A percentile compares a stretch with the other conserved stretches of the same genome.
phyloP scores from a whole-genome alignment of 306 rosid species.

The Senna tora region DNA sequence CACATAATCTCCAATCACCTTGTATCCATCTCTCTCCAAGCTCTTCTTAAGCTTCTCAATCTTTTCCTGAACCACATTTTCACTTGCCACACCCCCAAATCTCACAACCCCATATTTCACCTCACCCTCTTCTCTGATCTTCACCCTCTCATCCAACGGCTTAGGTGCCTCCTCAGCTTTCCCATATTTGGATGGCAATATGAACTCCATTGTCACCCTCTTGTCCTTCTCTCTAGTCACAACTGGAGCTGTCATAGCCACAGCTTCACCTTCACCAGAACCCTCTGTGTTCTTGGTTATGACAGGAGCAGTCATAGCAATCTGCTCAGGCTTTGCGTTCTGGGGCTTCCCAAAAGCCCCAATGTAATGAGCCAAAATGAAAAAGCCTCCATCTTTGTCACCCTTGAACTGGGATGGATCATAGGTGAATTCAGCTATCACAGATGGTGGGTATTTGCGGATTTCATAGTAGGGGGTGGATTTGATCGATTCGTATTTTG shows the following conservation, averaged over 20 bases:
- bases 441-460: conserved; percentile 62
- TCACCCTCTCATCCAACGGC: conserved; percentile 85
- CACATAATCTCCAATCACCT: conserved; percentile 65
- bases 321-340: conserved; percentile 72
- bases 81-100: conserved; percentile 68
- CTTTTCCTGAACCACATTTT: conserved; percentile 63
- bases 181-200: conserved; percentile 60
- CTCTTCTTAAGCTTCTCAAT: conserved; percentile 60
- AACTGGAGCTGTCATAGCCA: conserved; percentile 85
- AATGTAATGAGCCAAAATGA: conserved; percentile 71
- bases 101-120: conserved; percentile 76
- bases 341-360: conserved; percentile 80
- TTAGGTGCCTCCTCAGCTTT: conserved; percentile 81
- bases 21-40: conserved; percentile 81
- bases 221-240: conserved; percentile 56
- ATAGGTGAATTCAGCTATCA: conserved; percentile 76
- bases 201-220: conserved; percentile 73
- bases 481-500: conserved; percentile 55
- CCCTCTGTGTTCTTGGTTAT: conserved; percentile 49
- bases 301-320: conserved; percentile 88
- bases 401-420: conserved; percentile 79
- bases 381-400: conserved; percentile 81
- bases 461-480: conserved; percentile 69
- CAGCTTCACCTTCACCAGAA: conserved; percentile 45
- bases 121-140: conserved; percentile 73